Evolutionary conservation across 257 asterid genomes (phyloP).

Genomic region (Parsonsia alboflavescens): DNA sequence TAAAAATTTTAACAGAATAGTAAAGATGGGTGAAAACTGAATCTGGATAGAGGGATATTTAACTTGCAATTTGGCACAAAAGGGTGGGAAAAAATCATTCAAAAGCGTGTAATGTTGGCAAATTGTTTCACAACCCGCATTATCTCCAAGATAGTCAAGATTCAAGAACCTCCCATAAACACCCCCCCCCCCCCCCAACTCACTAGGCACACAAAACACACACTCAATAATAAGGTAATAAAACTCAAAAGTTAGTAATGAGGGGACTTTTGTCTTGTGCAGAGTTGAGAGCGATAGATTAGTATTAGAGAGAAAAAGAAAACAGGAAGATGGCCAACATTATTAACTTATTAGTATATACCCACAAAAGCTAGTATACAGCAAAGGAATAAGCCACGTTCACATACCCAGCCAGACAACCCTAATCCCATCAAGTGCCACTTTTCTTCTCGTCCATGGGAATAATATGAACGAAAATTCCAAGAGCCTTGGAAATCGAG

Average conservation of each 20-base stretch:
- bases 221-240: conserved; percentile 28
- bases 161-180: no score
- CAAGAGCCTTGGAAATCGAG: conserved; percentile 43
- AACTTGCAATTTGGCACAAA: no score
- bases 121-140: not conserved
- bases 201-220: not conserved
- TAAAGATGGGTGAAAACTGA: no score
- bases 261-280: conserved; percentile 19
- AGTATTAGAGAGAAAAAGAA: not conserved
- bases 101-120: no score
- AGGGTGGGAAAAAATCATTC: no score
- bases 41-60: no score
- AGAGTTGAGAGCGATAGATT: conserved; percentile 25
- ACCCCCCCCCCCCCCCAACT: no score
- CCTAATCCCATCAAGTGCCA: conserved; percentile 28
- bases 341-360: no score
- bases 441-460: conserved; percentile 28
- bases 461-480: conserved; percentile 28
- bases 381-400: conserved; percentile 19
- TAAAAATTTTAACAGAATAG: no score
- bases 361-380: conserved; percentile 8
- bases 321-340: conserved; percentile 12
- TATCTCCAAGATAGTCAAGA: not conserved
- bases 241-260: conserved; percentile 33
- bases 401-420: conserved; percentile 21